These are phyloP conservation scores for Micractinium conductrix DNA, from an alignment of 139 green algal species.

Conservation along the genomic window DNA sequence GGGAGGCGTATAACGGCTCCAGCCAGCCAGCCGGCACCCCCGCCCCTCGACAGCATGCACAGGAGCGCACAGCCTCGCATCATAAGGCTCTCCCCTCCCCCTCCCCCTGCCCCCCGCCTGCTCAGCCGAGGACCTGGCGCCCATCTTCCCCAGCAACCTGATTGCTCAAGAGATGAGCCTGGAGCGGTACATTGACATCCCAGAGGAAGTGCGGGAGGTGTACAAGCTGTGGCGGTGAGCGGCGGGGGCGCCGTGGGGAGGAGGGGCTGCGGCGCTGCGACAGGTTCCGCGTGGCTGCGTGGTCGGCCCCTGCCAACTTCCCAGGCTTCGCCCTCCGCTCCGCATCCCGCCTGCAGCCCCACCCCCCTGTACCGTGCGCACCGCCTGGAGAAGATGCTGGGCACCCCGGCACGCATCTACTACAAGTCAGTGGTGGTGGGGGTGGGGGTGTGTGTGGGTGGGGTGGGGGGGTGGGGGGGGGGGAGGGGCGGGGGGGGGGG, in stretches of 20 bases:
- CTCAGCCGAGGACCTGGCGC: constrained; percentile 33
- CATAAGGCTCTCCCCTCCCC: too few relatives aligned
- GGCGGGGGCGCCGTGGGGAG: not conserved
- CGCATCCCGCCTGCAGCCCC: constrained; percentile 21
- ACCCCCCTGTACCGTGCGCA: constrained; percentile 38
- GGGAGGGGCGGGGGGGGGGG: not conserved
- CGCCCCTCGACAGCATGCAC: too few relatives aligned
- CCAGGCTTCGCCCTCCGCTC: too few relatives aligned
- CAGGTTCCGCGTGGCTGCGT: not conserved
- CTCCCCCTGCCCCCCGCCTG: too few relatives aligned
- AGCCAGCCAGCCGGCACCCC: too few relatives aligned
- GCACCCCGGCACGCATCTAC: constrained; percentile 45
- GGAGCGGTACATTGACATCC: constrained; percentile 48
- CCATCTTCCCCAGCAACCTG: constrained; percentile 37
- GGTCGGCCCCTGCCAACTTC: too few relatives aligned
- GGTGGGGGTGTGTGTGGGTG: not conserved
- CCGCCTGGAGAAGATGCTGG: constrained; percentile 42
- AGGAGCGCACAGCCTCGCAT: too few relatives aligned
- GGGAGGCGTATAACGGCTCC: too few relatives aligned
- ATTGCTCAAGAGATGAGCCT: constrained; percentile 41
- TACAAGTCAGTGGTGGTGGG: constrained; percentile 40
- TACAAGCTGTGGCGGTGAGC: constrained; percentile 42
- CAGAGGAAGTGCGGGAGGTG: constrained; percentile 33
- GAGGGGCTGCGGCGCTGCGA: not conserved
- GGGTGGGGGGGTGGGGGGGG: not conserved